Conservation (phyloP, 108 stramenopile species). For the Pseudonitzschia pungens region DNA sequence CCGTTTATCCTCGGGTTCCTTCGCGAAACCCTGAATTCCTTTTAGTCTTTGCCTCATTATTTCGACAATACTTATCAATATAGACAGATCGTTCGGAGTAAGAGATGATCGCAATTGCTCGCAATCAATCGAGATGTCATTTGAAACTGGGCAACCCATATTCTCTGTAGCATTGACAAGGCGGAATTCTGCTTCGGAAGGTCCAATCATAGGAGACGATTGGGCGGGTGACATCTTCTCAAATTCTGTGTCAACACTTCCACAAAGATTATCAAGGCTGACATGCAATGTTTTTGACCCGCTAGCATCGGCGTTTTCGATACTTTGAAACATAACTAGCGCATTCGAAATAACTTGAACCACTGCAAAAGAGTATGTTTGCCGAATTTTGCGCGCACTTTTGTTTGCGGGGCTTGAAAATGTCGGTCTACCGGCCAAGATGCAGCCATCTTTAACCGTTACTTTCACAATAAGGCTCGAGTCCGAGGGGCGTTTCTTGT, state of each 20-base stretch:
- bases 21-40: conserved; percentile 16
- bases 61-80: conserved; percentile 50
- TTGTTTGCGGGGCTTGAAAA: conserved; percentile 6
- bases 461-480: conserved; percentile 70
- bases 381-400: neutral
- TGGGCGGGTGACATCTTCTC: conserved; percentile 37
- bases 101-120: conserved; percentile 51
- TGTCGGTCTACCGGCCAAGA: conserved; percentile 67
- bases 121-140: conserved; percentile 73
- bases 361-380: conserved; percentile 39
- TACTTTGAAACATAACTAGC: conserved; percentile 73
- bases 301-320: conserved; percentile 68
- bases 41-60: conserved; percentile 58
- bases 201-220: conserved; percentile 55
- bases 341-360: conserved; percentile 70
- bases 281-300: conserved; percentile 67
- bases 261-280: conserved; percentile 68
- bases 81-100: conserved; percentile 63
- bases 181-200: conserved; percentile 63
- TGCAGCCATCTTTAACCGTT: conserved; percentile 54
- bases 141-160: conserved; percentile 57
- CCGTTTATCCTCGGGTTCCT: neutral
- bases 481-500: conserved; percentile 35
- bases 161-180: conserved; percentile 62
- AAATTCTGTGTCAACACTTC: conserved; percentile 57